phyloP scores from a whole-genome alignment of 2,329 filamentous ascomycete genomes.

The Knoxdaviesia proteae region DNA sequence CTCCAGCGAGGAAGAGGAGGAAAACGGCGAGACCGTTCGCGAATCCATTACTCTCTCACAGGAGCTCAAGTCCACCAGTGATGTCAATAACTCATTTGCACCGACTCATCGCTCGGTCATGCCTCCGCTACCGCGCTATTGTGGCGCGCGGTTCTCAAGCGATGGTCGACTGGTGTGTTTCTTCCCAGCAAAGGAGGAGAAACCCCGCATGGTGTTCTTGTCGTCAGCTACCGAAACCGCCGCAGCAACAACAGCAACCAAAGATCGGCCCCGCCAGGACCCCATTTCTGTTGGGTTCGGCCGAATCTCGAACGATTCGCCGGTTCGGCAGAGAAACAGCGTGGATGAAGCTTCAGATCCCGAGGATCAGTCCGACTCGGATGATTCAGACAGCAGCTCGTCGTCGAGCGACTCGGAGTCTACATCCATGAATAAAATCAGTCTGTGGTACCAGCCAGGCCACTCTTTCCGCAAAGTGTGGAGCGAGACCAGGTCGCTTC shows the following conservation, averaged over 20 bases:
- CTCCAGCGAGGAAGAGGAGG: constrained; percentile 69
- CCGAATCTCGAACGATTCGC: constrained; percentile 28
- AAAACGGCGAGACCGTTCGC: constrained; percentile 30
- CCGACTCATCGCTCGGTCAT: constrained; percentile 29
- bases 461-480: constrained; percentile 31
- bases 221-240: background rate
- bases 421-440: constrained; percentile 38
- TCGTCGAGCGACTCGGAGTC: constrained; percentile 40
- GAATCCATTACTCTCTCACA: constrained; percentile 40
- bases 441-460: constrained; percentile 32
- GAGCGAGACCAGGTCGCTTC: constrained; percentile 34
- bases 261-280: constrained; percentile 21
- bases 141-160: constrained; percentile 39
- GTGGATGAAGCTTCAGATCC: constrained; percentile 29
- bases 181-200: constrained; percentile 47
- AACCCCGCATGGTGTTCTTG: constrained; percentile 24
- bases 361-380: constrained; percentile 29
- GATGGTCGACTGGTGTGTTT: constrained; percentile 46
- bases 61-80: constrained; percentile 32
- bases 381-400: constrained; percentile 20
- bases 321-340: constrained; percentile 22
- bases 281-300: constrained; percentile 37
- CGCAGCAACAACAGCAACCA: background rate
- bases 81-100: constrained; percentile 30
- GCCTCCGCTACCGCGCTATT: constrained; percentile 34